Evolutionary conservation across 306 rosid genomes (phyloP).

Genomic region (Vigna angularis): DNA sequence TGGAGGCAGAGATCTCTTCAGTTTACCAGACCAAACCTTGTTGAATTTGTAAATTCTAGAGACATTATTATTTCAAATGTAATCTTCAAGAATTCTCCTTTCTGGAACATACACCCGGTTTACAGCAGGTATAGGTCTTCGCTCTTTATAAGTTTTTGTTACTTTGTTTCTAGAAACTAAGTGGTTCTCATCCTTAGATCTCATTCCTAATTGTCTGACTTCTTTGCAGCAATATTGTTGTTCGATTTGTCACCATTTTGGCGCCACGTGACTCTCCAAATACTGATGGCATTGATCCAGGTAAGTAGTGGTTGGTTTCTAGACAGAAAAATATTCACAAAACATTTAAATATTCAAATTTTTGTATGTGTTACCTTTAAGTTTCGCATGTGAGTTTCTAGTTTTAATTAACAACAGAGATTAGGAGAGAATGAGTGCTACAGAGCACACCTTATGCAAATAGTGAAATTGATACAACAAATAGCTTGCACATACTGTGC

Average conservation of each 20-base stretch:
- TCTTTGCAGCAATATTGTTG: conserved; percentile 73
- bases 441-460: not conserved
- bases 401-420: not conserved
- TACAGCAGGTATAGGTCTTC: conserved; percentile 74
- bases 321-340: not conserved
- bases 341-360: not conserved
- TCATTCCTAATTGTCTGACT: conserved; percentile 26
- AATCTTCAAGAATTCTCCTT: conserved; percentile 81
- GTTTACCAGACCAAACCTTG: conserved; percentile 85
- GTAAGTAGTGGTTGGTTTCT: conserved; percentile 40
- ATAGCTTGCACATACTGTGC: not conserved
- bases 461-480: not conserved
- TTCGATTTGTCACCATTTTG: conserved; percentile 73
- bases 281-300: conserved; percentile 93
- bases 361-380: not conserved
- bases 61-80: conserved; percentile 80
- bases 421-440: not conserved
- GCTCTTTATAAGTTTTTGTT: not conserved
- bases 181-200: conserved; percentile 2
- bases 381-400: not conserved
- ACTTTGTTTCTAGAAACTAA: not conserved
- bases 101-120: conserved; percentile 97
- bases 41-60: conserved; percentile 78
- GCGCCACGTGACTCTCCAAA: conserved; percentile 90
- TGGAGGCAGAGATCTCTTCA: conserved; percentile 88